Base-by-base conservation (phyloP, 768 basidiomycete genomes). In the Podaxis sp. region DNA sequence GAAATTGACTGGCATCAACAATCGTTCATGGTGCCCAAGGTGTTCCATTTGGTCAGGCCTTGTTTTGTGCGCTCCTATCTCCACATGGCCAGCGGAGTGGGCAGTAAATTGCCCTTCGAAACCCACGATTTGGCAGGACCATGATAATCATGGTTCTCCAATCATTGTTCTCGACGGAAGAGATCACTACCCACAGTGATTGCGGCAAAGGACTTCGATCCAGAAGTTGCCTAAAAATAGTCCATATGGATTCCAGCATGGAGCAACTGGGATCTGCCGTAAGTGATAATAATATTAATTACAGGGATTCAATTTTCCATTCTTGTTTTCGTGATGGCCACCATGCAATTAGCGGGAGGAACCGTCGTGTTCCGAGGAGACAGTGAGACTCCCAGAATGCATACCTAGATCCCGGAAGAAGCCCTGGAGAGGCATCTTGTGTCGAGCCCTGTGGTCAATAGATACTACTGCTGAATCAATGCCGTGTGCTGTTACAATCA, bases 71-170 rank as follows among this genome's bases (percentile, higher is more conserved):
- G 44, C 40, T 60, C 49, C 49, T 60, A 53, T 61, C 59, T 61
- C 52, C 59, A 61, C 52, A 61, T 52, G 52, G 36, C 11, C 59
- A 46, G 15, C 12, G 36, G 33, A 24, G 28, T 19, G 52, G 19
- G 40, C 51, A 53, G 52, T 22, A 52, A 39, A 48, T 33, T 52
- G 38, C 40, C 44, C 36, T 17, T 38, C 61, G 55, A 63, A 68
- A 68, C 69, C 69, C 69, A 70, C 69, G 69, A 65, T 70, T 53
- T 56, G 53, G 59, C 59, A 70, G 69, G 69, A 66, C 57, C 42
- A 49, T 58, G 57, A 57, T 53, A 49, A 59, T 44, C 42, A 38
- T 51, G 36, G 52, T 22, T 57, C 40, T n/a, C 33, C 48, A 46
- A 62, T 61, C 60, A 65, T 46, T 57, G 55, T 52, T 56, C 54